These are phyloP conservation scores for Microdochium bolleyi DNA, from an alignment of 2,329 filamentous ascomycete genomes.

Conservation along the genomic window DNA sequence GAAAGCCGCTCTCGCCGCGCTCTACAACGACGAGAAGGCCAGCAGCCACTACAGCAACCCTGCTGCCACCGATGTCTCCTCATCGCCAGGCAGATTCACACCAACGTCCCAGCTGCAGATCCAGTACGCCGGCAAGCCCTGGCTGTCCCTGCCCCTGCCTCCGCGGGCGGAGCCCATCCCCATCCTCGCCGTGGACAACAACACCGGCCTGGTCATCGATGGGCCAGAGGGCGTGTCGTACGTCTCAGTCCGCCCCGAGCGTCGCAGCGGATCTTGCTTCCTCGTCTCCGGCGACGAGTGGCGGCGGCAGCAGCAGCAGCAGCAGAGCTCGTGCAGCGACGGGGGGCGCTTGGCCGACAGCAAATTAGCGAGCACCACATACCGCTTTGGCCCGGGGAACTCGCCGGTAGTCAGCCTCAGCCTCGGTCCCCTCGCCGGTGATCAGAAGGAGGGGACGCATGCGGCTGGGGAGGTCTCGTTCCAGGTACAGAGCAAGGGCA, in stretches of 20 bases:
- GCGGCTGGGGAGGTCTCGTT: not conserved
- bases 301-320: conserved; percentile 8
- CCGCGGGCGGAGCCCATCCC: conserved; percentile 29
- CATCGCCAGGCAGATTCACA: conserved; percentile 20
- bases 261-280: conserved; percentile 37
- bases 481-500: not conserved
- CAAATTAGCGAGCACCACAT: conserved; percentile 40
- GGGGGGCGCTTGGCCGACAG: too few species aligned
- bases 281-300: conserved; percentile 34
- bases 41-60: not conserved
- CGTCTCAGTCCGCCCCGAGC: conserved; percentile 38
- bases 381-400: conserved; percentile 46
- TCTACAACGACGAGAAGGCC: not conserved
- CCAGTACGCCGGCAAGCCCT: conserved; percentile 33
- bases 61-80: not conserved
- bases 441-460: conserved; percentile 14
- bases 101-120: conserved; percentile 40
- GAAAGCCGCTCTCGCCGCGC: not conserved
- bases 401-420: conserved; percentile 34
- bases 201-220: conserved; percentile 22
- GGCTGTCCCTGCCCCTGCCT: conserved; percentile 32
- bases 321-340: too few species aligned
- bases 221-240: conserved; percentile 35
- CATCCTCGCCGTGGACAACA: conserved; percentile 29
- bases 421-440: too few species aligned